Conservation (phyloP, 495 filamentous ascomycete genomes). For the Hyaloscypha bicolor region DNA sequence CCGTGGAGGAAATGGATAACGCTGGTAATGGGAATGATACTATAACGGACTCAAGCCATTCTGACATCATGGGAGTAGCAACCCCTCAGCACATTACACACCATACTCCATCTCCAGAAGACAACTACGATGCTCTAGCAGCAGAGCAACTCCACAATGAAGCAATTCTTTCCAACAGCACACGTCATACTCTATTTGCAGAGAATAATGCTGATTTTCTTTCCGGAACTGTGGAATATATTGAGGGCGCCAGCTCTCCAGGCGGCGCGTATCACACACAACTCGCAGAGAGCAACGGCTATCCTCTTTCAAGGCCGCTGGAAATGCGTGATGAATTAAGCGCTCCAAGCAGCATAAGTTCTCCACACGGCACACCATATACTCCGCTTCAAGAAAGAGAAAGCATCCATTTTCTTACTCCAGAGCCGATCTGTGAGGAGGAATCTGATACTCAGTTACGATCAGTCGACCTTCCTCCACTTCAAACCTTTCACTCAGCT, state of each 20-base stretch:
- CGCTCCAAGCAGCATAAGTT: neutral
- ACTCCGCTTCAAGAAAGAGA: neutral
- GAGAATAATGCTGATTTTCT: no score
- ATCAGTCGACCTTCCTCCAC: neutral
- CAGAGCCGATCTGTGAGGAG: neutral
- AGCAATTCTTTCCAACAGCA: no score
- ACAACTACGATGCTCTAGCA: neutral
- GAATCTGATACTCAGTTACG: neutral
- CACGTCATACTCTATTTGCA: no score
- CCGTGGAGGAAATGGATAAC: neutral
- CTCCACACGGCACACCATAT: neutral
- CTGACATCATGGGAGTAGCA: neutral
- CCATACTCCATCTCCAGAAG: neutral
- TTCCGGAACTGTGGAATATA: neutral
- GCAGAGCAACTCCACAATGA: neutral
- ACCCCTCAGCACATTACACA: neutral
- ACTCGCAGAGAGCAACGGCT: neutral
- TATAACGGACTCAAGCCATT: neutral
- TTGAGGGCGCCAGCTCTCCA: neutral
- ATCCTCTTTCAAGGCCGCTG: neutral
- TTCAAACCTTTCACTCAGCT: neutral
- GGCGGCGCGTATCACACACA: neutral
- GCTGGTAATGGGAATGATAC: neutral
- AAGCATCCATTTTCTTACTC: neutral
- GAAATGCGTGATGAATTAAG: neutral